phyloP scores from a whole-genome alignment of 345 rosid genomes.

The Eucalyptus lansdowneana region DNA sequence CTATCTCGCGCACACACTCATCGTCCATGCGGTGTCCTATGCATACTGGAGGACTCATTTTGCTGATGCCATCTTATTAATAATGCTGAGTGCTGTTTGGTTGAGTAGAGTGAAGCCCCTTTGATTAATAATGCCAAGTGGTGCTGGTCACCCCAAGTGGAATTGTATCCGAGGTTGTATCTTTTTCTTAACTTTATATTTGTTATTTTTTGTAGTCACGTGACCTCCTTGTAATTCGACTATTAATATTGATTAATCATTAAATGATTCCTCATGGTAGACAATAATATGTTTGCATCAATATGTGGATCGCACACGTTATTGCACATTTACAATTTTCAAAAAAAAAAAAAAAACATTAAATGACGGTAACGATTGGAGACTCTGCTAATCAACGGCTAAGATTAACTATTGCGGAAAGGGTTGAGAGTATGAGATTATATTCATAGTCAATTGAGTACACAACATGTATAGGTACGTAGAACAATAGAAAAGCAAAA shows the following conservation, averaged over 20 bases:
- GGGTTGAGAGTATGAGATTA: not conserved
- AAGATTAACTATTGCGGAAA: not conserved
- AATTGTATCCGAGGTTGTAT: not conserved
- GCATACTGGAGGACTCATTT: not conserved
- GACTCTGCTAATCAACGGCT: not conserved
- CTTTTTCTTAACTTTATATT: not conserved
- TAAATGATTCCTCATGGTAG: not conserved
- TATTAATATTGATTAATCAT: not conserved
- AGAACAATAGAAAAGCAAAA: not conserved
- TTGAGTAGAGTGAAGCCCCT: not conserved
- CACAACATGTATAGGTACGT: not conserved
- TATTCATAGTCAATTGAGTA: not conserved
- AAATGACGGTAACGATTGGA: not conserved
- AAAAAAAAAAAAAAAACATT: not conserved
- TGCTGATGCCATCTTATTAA: not conserved
- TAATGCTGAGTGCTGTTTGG: not conserved
- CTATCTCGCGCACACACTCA: too few relatives aligned
- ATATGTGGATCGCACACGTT: not conserved
- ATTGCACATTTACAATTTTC: not conserved
- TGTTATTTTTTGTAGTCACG: not conserved
- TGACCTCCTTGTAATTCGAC: not conserved
- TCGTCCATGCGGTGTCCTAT: too few relatives aligned
- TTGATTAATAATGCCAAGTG: not conserved
- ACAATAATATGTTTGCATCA: not conserved
- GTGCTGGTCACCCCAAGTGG: not conserved